Evolutionary conservation across 805 yeast genomes (phyloP), one percentile per base, ranked within the genome.

Genomic region (Metschnikowia dekortorum): DNA sequence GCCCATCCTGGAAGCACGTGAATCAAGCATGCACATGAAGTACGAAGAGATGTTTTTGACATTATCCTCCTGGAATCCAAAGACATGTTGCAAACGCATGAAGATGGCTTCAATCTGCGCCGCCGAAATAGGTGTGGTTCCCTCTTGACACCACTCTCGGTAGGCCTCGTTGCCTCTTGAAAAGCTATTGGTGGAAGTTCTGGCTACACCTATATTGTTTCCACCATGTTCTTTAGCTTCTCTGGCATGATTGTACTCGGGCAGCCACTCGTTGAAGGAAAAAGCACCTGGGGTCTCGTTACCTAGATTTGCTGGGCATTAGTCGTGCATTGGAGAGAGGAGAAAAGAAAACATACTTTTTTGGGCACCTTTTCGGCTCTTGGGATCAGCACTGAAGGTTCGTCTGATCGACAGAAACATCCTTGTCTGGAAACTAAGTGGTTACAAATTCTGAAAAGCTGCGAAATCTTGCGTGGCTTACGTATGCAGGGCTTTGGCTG

Each of bases 31-130:
- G n/a, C 51, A 42, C 59, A 58, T 49, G 37, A 56, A 49, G 33
- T 53, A 54, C 18, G 55, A 89, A 68, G 78, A 84, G 81, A 84
- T 84, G 59, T 85, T 86, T 50, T 73, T 73, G 22, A 84, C 74
- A 52, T 76, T 84, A 62, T 85, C 90, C 43, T 65, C 61, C 61
- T 87, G 94, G 61, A 86, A 87, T 0, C 89, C 88, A 66, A 87
- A 84, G 1, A 80, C 69, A 14, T 70, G 70, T 6, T 77, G 72
- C 41, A 86, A 65, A 41, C 76, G 78, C 14, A 73, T 66, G 53
- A 84, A 81, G 1, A 83, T 76, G 1, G 73, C 68, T 53, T 82
- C 84, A 44, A 87, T 85, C 30, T 80, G 81, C 39, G 69, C 73
- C 46, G 74, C 69, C 0, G 77, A 58, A 13, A 83, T 75, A 1